Percentiles rank a stretch among this genome's conserved stretches.
These are phyloP conservation scores for Acacia acuminata DNA, from an alignment of 306 rosid genomes.

Conservation along the genomic window DNA sequence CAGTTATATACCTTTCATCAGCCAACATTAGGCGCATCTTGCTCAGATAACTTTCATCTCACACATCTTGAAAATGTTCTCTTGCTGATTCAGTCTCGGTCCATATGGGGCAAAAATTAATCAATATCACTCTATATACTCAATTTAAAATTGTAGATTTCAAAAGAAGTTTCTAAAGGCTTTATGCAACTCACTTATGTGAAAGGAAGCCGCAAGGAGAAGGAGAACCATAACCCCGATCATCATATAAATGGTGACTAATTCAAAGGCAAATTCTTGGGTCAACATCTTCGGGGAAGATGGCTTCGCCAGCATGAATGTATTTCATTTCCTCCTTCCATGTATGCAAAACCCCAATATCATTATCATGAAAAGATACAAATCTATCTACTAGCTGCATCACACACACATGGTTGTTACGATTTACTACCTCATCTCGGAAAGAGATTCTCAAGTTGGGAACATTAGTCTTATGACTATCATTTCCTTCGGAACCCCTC, in stretches of 20 bases:
- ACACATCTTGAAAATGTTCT: no score
- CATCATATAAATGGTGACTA: neutral
- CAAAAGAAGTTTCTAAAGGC: no score
- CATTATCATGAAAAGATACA: conserved; percentile 19
- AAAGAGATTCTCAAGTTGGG: conserved; percentile 67
- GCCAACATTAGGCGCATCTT: no score
- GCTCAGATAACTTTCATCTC: no score
- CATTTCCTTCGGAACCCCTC: conserved; percentile 82
- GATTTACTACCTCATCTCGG: conserved; percentile 50
- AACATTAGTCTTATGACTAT: conserved; percentile 76
- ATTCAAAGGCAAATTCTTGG: conserved; percentile 39
- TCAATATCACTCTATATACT: no score
- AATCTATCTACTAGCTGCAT: neutral
- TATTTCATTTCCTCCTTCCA: conserved; percentile 84
- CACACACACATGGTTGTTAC: neutral
- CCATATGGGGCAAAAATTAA: no score
- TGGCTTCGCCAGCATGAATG: conserved; percentile 51
- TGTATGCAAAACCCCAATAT: conserved; percentile 53
- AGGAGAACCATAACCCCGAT: neutral
- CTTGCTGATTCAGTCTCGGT: no score
- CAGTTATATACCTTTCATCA: no score
- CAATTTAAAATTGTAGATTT: no score
- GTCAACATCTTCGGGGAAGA: conserved; percentile 58
- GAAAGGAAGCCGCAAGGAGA: neutral
- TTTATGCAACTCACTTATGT: no score